These are phyloP conservation scores for Metschnikowia vanudenii DNA, from an alignment of 805 yeast species.

Conservation along the genomic window DNA sequence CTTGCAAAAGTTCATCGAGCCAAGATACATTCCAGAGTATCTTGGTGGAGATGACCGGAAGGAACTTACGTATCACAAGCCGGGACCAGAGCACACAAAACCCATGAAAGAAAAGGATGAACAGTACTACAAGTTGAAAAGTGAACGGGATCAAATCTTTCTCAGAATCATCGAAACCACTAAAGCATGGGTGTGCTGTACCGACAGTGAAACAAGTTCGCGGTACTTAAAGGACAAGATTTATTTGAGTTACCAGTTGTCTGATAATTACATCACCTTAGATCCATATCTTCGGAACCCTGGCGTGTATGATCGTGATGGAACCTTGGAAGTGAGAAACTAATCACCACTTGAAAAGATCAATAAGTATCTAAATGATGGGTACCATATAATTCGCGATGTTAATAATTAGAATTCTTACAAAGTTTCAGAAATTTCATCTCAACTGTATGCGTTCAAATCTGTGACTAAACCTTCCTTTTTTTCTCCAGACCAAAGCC, in stretches of 20 bases:
- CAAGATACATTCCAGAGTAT: conserved; percentile 59
- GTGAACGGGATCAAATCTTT: conserved; percentile 55
- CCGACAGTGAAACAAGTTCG: conserved; percentile 48
- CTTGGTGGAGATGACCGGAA: conserved; percentile 72
- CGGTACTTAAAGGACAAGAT: conserved; percentile 54
- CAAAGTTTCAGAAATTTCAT: not conserved
- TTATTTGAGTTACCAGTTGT: conserved; percentile 49
- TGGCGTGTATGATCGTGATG: conserved; percentile 74
- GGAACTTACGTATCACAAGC: conserved; percentile 59
- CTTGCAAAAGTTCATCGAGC: conserved; percentile 58
- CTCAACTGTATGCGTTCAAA: too few relatives aligned
- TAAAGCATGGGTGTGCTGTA: conserved; percentile 72
- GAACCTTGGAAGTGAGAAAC: conserved; percentile 37
- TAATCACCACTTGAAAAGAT: not conserved
- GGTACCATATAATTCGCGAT: not conserved
- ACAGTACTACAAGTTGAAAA: conserved; percentile 38
- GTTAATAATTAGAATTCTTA: not conserved
- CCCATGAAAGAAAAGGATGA: conserved; percentile 34
- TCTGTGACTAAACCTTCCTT: too few relatives aligned
- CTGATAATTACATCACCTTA: conserved; percentile 60
- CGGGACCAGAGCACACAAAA: conserved; percentile 54
- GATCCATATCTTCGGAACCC: conserved; percentile 85
- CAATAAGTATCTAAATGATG: not conserved
- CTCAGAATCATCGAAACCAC: conserved; percentile 63
- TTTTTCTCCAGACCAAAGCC: too few relatives aligned